Base-by-base conservation (phyloP, 225 moss, liverwort and hornwort genomes). In the Antitrichia curtipendula region DNA sequence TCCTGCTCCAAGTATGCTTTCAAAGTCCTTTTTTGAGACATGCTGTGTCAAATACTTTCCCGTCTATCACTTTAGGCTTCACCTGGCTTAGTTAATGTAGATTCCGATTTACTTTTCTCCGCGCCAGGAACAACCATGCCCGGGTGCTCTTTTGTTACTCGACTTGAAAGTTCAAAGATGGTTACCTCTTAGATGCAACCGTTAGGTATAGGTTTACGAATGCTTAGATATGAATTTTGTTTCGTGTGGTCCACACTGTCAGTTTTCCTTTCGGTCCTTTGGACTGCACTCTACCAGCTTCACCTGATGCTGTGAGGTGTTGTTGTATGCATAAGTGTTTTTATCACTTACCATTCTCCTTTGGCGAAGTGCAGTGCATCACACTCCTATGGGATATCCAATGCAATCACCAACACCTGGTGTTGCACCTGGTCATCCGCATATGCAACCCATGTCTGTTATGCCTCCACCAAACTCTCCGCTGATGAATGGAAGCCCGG, bases 331-430 rank as follows among this genome's bases (percentile, higher is more conserved):
- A 34, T 61, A 31, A 75, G 60, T 47, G 32, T 56, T 74, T 64
- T 58, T 61, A 49, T 86, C 75, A 56, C 78, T 85, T 69, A 85
- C 65, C 59, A 65, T 77, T 65, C 64, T 65, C 70, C 82, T 81
- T 85, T 27, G 60, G 69, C 63, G 89, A 75, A 89, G 66, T 90
- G 92, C 95, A 99, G 99, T 99, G 95, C 99, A 99, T 90, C 96
- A 96, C 86, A 95, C 95, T 88, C 96, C 95, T 70, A 94, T 99
- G 90, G 95, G 95, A 64, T 99, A 99, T 89, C 91, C 97, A 86
- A 94, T 99, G 92, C 92, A 92, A 89, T 91, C 93, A 88, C 89
- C 92, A 41, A 92, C 96, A 70, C 76, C 90, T 86, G 91, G 89
- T 65, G 95, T 95, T 78, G 92, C 95, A 82, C 93, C 96, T 87